A percentile compares a stretch with the other conserved stretches of the same genome.
These are phyloP conservation scores for Xylaria sp. DNA, from an alignment of 2,329 filamentous ascomycete genomes.

Conservation along the genomic window DNA sequence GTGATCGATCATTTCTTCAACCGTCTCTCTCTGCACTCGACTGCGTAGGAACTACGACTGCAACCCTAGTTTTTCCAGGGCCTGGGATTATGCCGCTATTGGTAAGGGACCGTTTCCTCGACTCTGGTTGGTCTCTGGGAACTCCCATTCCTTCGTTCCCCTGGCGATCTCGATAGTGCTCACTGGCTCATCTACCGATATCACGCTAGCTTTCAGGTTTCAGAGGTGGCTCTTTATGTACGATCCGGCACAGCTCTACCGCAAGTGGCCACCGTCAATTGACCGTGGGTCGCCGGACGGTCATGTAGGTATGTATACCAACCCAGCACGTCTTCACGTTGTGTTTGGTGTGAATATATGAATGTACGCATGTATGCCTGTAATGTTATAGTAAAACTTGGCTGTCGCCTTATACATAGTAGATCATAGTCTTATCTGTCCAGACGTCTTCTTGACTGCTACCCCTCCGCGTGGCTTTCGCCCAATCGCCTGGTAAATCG, in stretches of 20 bases:
- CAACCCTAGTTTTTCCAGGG: neutral
- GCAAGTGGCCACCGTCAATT: neutral
- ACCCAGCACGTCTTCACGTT: neutral
- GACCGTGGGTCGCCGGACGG: neutral
- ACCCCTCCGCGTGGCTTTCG: slow-evolving; percentile 28
- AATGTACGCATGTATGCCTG: too few species aligned
- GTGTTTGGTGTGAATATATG: too few species aligned
- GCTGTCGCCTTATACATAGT: slow-evolving; percentile 16
- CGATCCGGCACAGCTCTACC: neutral
- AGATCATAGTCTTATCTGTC: slow-evolving; percentile 16
- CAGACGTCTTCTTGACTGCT: slow-evolving; percentile 21
- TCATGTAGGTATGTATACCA: neutral
- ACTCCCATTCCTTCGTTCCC: slow-evolving; percentile 14
- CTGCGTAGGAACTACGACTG: neutral
- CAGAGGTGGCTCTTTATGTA: neutral
- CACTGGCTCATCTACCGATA: too few species aligned
- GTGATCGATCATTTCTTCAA: neutral
- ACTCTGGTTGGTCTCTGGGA: slow-evolving; percentile 13
- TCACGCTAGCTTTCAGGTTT: slow-evolving; percentile 16
- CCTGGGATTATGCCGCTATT: neutral
- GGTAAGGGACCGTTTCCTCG: slow-evolving; percentile 8
- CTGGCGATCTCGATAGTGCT: slow-evolving; percentile 15
- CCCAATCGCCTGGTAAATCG: slow-evolving; percentile 12
- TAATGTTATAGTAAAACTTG: too few species aligned
- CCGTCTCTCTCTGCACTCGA: neutral